phyloP scores from a whole-genome alignment of 495 filamentous ascomycete genomes.

The Cercophora sp. region DNA sequence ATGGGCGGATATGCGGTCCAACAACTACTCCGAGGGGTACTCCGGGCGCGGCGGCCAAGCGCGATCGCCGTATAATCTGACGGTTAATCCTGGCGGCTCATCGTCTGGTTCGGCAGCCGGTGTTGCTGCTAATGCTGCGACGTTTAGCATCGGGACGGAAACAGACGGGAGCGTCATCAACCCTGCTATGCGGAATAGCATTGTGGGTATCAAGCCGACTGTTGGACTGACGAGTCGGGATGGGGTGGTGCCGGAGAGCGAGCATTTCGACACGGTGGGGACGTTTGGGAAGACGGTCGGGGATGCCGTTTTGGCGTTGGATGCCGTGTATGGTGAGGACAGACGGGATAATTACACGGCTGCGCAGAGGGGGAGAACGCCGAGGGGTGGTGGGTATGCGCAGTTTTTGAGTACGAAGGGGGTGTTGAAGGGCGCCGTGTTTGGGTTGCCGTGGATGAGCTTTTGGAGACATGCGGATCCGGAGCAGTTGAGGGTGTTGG shows the following conservation, averaged over 20 bases:
- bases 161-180: constrained; percentile 72
- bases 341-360: constrained; percentile 44
- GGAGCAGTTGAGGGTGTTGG: constrained; percentile 50
- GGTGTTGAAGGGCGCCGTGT: constrained; percentile 56
- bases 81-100: constrained; percentile 62
- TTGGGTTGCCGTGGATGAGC: constrained; percentile 66
- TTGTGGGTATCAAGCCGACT: constrained; percentile 63
- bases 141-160: constrained; percentile 67
- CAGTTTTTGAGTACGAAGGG: constrained; percentile 50
- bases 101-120: constrained; percentile 60
- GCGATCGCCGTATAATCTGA: constrained; percentile 64
- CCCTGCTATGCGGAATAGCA: constrained; percentile 61
- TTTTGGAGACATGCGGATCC: constrained; percentile 60
- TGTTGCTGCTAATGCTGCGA: constrained; percentile 58
- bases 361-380: constrained; percentile 49
- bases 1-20: constrained; percentile 70
- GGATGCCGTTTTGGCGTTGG: constrained; percentile 62
- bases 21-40: constrained; percentile 68
- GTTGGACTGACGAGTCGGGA: constrained; percentile 63
- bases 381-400: constrained; percentile 50
- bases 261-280: constrained; percentile 65
- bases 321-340: constrained; percentile 55
- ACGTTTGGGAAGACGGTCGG: constrained; percentile 61
- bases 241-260: constrained; percentile 61
- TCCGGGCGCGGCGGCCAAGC: constrained; percentile 62